These are phyloP conservation scores for Pholiota molesta DNA, from an alignment of 768 basidiomycete genomes.

Conservation along the genomic window DNA sequence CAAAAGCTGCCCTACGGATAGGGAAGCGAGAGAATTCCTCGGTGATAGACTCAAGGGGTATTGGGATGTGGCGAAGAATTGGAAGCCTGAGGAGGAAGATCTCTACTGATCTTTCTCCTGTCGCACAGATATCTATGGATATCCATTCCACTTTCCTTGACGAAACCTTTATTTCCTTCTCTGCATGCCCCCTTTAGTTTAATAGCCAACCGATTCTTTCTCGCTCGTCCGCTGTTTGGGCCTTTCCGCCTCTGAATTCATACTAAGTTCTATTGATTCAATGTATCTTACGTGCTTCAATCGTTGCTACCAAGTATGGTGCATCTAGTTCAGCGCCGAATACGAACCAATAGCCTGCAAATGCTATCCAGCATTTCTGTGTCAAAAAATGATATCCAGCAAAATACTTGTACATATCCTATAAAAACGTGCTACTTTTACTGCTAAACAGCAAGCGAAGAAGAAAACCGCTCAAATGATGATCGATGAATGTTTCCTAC, in stretches of 20 bases:
- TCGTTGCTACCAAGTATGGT: background rate
- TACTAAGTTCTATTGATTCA: background rate
- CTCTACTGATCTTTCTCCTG: slow-evolving; percentile 44
- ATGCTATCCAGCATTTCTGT: background rate
- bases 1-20: slow-evolving; percentile 82
- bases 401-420: background rate
- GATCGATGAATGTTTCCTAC: background rate
- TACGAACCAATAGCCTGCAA: background rate
- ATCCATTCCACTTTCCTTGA: background rate
- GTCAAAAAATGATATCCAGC: no score
- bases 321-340: background rate
- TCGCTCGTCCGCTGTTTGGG: background rate
- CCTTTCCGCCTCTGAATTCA: background rate
- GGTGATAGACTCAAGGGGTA: slow-evolving; percentile 86
- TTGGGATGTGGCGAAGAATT: slow-evolving; percentile 96
- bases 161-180: background rate
- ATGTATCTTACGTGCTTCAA: background rate
- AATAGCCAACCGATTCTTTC: background rate
- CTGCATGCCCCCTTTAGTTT: background rate
- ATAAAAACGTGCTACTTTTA: background rate
- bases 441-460: background rate
- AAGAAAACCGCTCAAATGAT: background rate
- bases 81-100: slow-evolving; percentile 82
- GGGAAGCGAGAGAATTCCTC: slow-evolving; percentile 81
- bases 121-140: background rate